Evolutionary conservation across 306 rosid genomes (phyloP).

Genomic region (Ammopiptanthus mongolicus): DNA sequence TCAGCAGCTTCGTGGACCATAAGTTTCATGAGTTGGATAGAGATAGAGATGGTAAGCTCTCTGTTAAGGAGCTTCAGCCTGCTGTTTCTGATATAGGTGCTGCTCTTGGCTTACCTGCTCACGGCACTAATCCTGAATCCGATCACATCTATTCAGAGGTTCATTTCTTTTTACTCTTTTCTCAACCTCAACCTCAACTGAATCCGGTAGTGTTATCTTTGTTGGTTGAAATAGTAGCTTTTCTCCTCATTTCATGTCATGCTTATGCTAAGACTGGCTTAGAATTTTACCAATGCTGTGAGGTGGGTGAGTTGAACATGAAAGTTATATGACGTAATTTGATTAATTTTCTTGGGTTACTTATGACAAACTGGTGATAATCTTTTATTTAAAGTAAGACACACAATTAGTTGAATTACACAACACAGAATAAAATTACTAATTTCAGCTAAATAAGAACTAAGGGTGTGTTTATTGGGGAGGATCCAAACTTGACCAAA

Average conservation of each 20-base stretch:
- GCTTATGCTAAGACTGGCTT: neutral
- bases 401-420: neutral
- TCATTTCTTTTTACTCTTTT: neutral
- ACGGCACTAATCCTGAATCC: conserved; percentile 66
- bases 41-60: conserved; percentile 83
- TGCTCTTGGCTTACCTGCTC: conserved; percentile 92
- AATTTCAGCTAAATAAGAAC: neutral
- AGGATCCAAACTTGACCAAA: no score
- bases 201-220: no score
- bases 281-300: conserved; percentile 1
- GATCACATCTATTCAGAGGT: conserved; percentile 89
- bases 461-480: no score
- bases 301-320: neutral
- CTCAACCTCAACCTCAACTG: neutral
- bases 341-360: neutral
- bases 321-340: neutral
- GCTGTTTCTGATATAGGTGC: conserved; percentile 97
- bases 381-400: neutral
- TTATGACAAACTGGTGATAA: neutral
- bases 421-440: neutral
- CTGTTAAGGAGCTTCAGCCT: conserved; percentile 84
- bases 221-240: neutral
- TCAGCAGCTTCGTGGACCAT: conserved; percentile 65
- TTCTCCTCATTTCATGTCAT: neutral
- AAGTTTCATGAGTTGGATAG: conserved; percentile 78